Percentiles rank a stretch among this genome's conserved stretches.
Conservation (phyloP, 129 eudicot species). For the Pseudognaphalium luteoalbum region DNA sequence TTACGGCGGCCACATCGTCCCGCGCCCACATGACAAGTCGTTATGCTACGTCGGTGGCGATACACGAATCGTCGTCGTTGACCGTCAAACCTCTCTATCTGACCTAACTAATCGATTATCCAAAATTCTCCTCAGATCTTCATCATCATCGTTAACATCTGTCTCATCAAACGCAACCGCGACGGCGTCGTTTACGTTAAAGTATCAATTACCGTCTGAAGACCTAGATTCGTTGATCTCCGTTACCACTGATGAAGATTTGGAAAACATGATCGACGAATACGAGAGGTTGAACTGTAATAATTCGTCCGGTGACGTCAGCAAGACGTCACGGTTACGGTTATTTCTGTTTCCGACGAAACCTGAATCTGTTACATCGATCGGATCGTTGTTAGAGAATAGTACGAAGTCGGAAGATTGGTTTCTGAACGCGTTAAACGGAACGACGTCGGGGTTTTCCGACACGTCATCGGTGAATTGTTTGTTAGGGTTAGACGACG, state of each 20-base stretch:
- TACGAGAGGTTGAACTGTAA: constrained; percentile 43
- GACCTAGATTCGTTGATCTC: constrained; percentile 65
- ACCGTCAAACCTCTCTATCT: constrained; percentile 34
- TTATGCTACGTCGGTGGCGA: constrained; percentile 54
- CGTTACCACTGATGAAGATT: constrained; percentile 55
- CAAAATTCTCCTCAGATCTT: constrained; percentile 35
- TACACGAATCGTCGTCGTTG: constrained; percentile 52
- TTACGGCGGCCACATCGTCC: constrained; percentile 58
- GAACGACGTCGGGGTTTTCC: constrained; percentile 60
- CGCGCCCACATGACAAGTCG: constrained; percentile 51
- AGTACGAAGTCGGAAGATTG: constrained; percentile 73
- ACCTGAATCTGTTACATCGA: constrained; percentile 44
- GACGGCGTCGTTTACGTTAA: constrained; percentile 55
- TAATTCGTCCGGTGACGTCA: constrained; percentile 18
- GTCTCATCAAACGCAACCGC: background rate
- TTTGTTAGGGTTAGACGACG: constrained; percentile 58
- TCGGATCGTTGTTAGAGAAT: constrained; percentile 52
- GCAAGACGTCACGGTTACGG: constrained; percentile 44
- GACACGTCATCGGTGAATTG: constrained; percentile 65
- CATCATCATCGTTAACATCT: constrained; percentile 19
- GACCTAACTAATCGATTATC: constrained; percentile 38
- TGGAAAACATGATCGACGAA: constrained; percentile 77
- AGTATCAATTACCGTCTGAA: constrained; percentile 62
- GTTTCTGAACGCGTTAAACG: constrained; percentile 75
- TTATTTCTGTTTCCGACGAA: constrained; percentile 56